A percentile compares a stretch with the other conserved stretches of the same genome.
These are phyloP conservation scores for Trichoderma oligosporum DNA, from an alignment of 2,329 filamentous ascomycete species.

Conservation along the genomic window DNA sequence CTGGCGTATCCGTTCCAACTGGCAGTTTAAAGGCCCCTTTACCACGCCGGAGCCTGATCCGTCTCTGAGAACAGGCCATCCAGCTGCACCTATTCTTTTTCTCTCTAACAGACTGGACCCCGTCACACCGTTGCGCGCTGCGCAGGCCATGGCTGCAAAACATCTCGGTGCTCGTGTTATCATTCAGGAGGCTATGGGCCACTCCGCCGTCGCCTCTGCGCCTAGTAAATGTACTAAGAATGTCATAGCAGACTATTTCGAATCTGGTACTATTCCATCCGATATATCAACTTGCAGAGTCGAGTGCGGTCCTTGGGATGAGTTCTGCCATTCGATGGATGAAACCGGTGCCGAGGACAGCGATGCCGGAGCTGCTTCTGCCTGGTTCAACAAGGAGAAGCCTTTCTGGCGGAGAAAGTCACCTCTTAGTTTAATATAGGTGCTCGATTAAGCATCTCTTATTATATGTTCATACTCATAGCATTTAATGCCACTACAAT, in stretches of 20 bases:
- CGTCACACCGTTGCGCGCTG: conserved; percentile 42
- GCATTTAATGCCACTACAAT: too few relatives aligned
- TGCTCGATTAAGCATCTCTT: background rate
- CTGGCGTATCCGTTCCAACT: conserved; percentile 37
- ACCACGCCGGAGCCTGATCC: conserved; percentile 28
- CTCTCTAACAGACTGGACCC: conserved; percentile 43
- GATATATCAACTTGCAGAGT: conserved; percentile 16
- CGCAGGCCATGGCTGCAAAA: conserved; percentile 28
- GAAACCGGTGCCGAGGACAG: background rate
- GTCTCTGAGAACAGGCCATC: conserved; percentile 29
- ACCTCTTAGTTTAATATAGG: conserved; percentile 7
- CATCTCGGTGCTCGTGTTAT: conserved; percentile 31
- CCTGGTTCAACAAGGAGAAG: conserved; percentile 14
- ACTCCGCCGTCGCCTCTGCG: conserved; percentile 23
- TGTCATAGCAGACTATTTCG: conserved; percentile 29
- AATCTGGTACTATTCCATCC: conserved; percentile 29
- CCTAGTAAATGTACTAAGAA: conserved; percentile 25
- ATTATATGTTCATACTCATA: too few relatives aligned
- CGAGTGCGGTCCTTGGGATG: conserved; percentile 24
- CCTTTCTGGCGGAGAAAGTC: background rate
- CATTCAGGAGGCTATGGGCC: conserved; percentile 31
- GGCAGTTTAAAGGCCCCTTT: conserved; percentile 39
- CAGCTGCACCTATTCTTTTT: conserved; percentile 43
- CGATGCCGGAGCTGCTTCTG: background rate
- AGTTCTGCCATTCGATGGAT: background rate